Conservation (phyloP, 176 grass and related monocot genomes). For the Typha latifolia region DNA sequence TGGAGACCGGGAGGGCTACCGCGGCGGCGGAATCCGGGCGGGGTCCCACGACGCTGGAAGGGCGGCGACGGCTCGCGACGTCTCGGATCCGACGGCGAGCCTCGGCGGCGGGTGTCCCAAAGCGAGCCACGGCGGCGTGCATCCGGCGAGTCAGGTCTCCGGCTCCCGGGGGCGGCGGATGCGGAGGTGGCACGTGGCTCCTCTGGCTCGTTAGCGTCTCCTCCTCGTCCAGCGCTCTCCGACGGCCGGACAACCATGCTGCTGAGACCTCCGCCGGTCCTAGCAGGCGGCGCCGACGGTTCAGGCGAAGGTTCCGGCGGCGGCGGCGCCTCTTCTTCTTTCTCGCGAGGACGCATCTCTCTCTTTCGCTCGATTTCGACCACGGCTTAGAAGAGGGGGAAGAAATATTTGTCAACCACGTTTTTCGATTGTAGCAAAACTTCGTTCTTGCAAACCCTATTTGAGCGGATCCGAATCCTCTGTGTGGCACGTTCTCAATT, state of each 20-base stretch:
- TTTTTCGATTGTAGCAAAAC: background rate
- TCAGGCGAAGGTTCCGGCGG: constrained; percentile 2
- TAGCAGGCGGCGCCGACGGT: background rate
- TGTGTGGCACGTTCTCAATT: background rate
- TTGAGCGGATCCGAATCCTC: background rate
- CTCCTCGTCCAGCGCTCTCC: background rate
- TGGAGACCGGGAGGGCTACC: constrained; percentile 6
- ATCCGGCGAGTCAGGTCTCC: background rate
- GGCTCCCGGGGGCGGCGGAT: background rate
- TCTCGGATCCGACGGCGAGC: constrained; percentile 19
- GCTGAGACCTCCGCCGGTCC: constrained; percentile 5
- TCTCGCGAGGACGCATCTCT: constrained; percentile 1
- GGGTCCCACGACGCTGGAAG: constrained; percentile 23
- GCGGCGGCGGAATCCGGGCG: constrained; percentile 16
- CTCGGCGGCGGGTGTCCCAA: constrained; percentile 16
- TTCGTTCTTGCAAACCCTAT: background rate
- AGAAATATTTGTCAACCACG: background rate
- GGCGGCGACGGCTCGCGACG: constrained; percentile 20
- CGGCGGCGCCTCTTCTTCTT: background rate
- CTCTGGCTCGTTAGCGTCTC: background rate
- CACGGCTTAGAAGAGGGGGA: background rate
- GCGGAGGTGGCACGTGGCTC: background rate
- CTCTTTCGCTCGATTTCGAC: background rate
- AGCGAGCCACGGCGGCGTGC: constrained; percentile 19
- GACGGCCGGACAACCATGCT: constrained; percentile 19